These are phyloP conservation scores for Cephalotrichum gorgonifer DNA, from an alignment of 2,329 filamentous ascomycete genomes.

Conservation along the genomic window DNA sequence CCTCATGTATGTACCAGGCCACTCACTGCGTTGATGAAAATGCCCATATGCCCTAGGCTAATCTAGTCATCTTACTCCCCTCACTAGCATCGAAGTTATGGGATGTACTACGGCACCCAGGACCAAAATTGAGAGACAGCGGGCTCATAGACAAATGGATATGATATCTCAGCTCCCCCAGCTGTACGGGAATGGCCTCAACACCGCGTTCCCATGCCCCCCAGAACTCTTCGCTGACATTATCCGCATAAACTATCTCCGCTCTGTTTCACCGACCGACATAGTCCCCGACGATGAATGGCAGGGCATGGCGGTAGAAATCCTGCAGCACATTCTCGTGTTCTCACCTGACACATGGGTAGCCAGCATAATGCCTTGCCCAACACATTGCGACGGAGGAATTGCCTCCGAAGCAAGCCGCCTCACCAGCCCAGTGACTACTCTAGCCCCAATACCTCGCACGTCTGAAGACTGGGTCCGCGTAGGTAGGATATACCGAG, in stretches of 20 bases:
- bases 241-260: slow-evolving; percentile 12
- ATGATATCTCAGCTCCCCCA: slow-evolving; percentile 6
- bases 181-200: slow-evolving; percentile 11
- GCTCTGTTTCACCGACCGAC: slow-evolving; percentile 5
- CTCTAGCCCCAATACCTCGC: background rate
- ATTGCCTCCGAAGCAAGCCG: background rate
- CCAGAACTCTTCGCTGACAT: slow-evolving; percentile 10
- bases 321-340: slow-evolving; percentile 9
- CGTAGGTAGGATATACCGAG: slow-evolving; percentile 10
- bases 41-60: background rate
- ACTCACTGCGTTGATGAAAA: background rate
- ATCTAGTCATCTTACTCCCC: background rate
- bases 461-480: slow-evolving; percentile 8
- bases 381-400: too few relatives aligned
- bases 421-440: background rate
- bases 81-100: background rate
- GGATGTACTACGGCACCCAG: background rate
- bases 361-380: background rate
- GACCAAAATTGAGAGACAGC: background rate
- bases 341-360: slow-evolving; percentile 13
- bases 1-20: background rate
- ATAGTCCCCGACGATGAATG: background rate
- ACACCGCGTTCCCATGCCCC: slow-evolving; percentile 12
- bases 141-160: slow-evolving; percentile 8
- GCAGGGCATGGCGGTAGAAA: background rate